Evolutionary conservation across 179 eudicot genomes (phyloP).

Genomic region (Beta macrorhiza): DNA sequence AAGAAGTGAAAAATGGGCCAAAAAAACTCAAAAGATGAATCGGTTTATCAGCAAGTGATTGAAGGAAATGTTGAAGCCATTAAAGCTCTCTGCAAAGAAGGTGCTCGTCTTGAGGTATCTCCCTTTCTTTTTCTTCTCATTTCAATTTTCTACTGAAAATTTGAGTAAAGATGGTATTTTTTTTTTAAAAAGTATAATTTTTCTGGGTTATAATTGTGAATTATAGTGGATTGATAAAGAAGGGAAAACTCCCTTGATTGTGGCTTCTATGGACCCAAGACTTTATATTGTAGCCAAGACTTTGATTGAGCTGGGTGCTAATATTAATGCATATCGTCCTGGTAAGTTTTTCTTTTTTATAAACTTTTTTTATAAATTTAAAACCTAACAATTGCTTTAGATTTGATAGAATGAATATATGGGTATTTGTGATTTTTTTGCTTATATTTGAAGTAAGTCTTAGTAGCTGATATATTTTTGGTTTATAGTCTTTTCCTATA

Average conservation of each 20-base stretch:
- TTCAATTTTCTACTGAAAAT: neutral
- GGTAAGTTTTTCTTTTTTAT: slow-evolving; percentile 41
- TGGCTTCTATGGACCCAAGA: slow-evolving; percentile 70
- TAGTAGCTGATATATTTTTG: neutral
- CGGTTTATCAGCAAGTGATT: slow-evolving; percentile 63
- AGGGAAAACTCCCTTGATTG: slow-evolving; percentile 84
- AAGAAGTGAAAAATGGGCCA: slow-evolving; percentile 52
- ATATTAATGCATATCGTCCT: slow-evolving; percentile 82
- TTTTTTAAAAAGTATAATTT: neutral
- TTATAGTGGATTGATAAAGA: slow-evolving; percentile 86
- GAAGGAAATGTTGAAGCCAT: slow-evolving; percentile 66
- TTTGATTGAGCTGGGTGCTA: slow-evolving; percentile 91
- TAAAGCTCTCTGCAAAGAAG: slow-evolving; percentile 62
- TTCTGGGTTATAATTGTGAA: slow-evolving; percentile 22
- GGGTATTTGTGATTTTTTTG: neutral
- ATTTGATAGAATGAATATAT: neutral
- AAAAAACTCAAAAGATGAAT: slow-evolving; percentile 69
- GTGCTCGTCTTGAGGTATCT: slow-evolving; percentile 78
- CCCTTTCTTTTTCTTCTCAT: neutral
- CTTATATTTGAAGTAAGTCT: neutral
- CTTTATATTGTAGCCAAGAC: slow-evolving; percentile 69
- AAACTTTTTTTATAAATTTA: neutral
- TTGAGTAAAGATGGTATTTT: neutral
- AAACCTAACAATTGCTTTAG: neutral
- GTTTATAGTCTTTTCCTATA: neutral